Evolutionary conservation across 495 filamentous ascomycete genomes (phyloP), one percentile per base, ranked within the genome.

Genomic region (Venustampulla echinocandica): DNA sequence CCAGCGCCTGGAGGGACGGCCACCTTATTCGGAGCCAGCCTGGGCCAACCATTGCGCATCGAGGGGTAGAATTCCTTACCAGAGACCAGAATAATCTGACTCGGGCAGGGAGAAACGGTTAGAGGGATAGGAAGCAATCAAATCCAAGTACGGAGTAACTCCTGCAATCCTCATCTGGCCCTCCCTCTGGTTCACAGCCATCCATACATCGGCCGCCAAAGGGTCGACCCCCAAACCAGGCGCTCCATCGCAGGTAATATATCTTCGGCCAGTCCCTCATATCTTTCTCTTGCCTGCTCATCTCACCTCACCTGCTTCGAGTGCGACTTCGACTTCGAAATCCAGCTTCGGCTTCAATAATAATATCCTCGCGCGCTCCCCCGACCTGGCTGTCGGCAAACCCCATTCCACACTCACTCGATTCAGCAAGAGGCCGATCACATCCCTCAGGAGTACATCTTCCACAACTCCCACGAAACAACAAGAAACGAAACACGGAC

Each of bases 131-230:
- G 15, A 17, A 40, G n/a, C 37, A 40, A 40, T 40, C 20, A 40
- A 40, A 10, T 7, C 37, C 37, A 20, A 40, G 20, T 20, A 9
- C 27, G n/a, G n/a, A n/a, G n/a, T n/a, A 9, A 20, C 37, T 20
- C 37, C 37, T 40, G 20, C 37, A 40, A 40, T 40, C 37, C 37
- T 40, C 37, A 40, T 40, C 37, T 40, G 22, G 37, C 37, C 37
- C n/a, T n/a, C n/a, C n/a, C 37, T 40, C n/a, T 23, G 20, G 20
- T n/a, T 40, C 18, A 5, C 37, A 23, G 17, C n/a, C n/a, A n/a
- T n/a, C 37, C 37, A 40, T 40, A 4, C 37, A 40, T 23, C 17
- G 20, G 10, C 37, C 18, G 37, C 10, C 37, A 40, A 22, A 20
- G n/a, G 4, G n/a, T 4, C 7, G 37, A 21, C 37, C 18, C 37